Evolutionary conservation across 108 stramenopile genomes (phyloP), one percentile per base, ranked within the genome.

Genomic region (Mediolabrus comicus): DNA sequence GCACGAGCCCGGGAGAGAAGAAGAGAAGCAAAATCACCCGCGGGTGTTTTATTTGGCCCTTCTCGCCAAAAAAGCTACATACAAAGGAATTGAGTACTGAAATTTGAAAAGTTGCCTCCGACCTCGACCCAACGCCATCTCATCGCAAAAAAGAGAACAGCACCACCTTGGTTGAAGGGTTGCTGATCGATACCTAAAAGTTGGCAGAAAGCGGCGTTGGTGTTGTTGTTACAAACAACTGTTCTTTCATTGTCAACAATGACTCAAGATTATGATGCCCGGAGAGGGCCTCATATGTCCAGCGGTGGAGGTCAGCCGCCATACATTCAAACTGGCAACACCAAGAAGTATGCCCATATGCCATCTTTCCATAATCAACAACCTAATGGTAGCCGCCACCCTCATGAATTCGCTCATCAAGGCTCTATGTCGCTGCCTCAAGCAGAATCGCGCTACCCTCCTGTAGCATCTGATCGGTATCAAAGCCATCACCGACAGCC

Each of bases 361-460:
- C n/a, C 3, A 22, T 49, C 46, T 0, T 49, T 24, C 22, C 46
- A n/a, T n/a, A n/a, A n/a, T 49, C 46, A 49, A 9, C 46, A 24
- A 49, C 46, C 46, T n/a, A 17, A 49, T 49, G 19, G 19, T 17
- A 22, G 46, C 22, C 46, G 22, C 7, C 46, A 9, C 22, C 46
- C 46, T 8, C 46, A 49, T 22, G 46, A 49, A 49, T 49, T 22
- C 46, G 16, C 17, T 49, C 46, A 22, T 49, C 46, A 49, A 49
- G 19, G 46, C 46, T 49, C 56, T 19, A 33, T 57, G 56, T 28
- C 30, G 11, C n/a, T 41, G 39, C 39, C 56, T 25, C 56, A 17
- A 10, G 26, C 56, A 32, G 56, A 69, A 53, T 69, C 68, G 3
- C 68, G 68, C 0, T 58, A 69, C 51, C 68, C 68, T 7, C 68